Conservation (phyloP, 148 eudicot species). For the Amaranthus hypochondriacus region DNA sequence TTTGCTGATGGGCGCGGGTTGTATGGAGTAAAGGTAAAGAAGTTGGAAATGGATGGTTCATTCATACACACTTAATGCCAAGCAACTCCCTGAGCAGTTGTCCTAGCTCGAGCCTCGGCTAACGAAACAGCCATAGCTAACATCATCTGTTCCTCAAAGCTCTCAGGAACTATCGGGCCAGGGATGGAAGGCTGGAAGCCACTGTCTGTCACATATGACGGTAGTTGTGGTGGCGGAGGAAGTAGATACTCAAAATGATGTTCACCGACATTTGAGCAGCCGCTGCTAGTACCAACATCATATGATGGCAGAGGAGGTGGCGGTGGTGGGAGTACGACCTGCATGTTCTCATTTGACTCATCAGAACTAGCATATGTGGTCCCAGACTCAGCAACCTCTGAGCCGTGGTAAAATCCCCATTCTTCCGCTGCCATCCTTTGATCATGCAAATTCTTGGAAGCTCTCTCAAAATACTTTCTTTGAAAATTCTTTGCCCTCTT, state of each 20-base stretch:
- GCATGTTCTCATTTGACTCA: slow-evolving; percentile 33
- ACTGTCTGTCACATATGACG: slow-evolving; percentile 30
- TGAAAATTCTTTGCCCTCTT: slow-evolving; percentile 26
- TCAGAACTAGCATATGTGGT: slow-evolving; percentile 43
- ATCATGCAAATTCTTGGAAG: slow-evolving; percentile 21
- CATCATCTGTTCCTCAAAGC: slow-evolving; percentile 98
- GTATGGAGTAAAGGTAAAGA: neutral
- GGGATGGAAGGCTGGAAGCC: slow-evolving; percentile 27
- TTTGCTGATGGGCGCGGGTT: neutral
- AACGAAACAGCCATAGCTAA: slow-evolving; percentile 96
- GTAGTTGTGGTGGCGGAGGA: slow-evolving; percentile 26
- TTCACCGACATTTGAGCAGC: slow-evolving; percentile 19
- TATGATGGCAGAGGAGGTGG: slow-evolving; percentile 16
- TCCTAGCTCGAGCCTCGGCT: slow-evolving; percentile 76
- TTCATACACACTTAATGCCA: slow-evolving; percentile 54
- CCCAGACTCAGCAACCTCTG: slow-evolving; percentile 46
- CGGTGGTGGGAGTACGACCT: slow-evolving; percentile 21
- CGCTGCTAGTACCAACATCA: slow-evolving; percentile 22
- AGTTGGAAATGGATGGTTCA: slow-evolving; percentile 1
- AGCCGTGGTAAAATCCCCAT: slow-evolving; percentile 45
- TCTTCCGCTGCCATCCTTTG: slow-evolving; percentile 31
- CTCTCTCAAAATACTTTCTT: slow-evolving; percentile 16
- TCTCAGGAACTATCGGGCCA: slow-evolving; percentile 59
- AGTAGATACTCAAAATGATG: slow-evolving; percentile 13
- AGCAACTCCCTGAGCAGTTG: slow-evolving; percentile 53